phyloP scores from a whole-genome alignment of 257 asterid species.

The Fraxinus quadrangulata region DNA sequence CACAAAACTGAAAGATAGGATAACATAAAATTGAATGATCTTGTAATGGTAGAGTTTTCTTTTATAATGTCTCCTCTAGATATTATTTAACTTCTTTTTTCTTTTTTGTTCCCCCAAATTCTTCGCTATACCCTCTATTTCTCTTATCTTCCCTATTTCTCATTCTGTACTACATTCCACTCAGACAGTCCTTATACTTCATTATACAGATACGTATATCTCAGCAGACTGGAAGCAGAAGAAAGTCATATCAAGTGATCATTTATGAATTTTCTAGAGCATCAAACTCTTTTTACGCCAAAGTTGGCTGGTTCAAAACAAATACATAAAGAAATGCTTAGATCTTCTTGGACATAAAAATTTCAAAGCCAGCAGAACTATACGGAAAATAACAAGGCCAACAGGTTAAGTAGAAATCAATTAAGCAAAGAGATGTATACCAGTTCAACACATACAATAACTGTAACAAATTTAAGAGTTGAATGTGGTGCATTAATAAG shows the following conservation, averaged over 20 bases:
- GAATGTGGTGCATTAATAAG: not conserved
- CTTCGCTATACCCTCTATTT: not conserved
- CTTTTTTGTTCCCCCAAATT: not conserved
- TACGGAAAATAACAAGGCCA: not conserved
- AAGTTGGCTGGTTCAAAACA: not conserved
- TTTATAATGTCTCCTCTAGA: not conserved
- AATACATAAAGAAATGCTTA: not conserved
- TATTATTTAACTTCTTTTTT: no score
- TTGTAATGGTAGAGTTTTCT: not conserved
- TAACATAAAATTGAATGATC: not conserved
- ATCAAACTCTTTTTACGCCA: not conserved
- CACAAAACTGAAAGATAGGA: not conserved
- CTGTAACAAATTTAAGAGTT: conserved; percentile 10
- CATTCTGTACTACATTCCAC: not conserved
- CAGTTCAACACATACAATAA: not conserved
- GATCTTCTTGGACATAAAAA: not conserved
- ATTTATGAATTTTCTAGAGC: not conserved
- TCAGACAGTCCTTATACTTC: not conserved
- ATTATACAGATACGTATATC: not conserved
- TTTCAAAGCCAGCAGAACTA: not conserved
- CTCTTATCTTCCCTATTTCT: not conserved
- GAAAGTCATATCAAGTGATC: not conserved
- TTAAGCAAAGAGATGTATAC: not conserved
- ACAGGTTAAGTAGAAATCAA: not conserved
- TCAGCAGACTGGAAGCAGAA: not conserved